phyloP scores from a whole-genome alignment of 495 filamentous ascomycete species.

The Aspergillus asperescens region DNA sequence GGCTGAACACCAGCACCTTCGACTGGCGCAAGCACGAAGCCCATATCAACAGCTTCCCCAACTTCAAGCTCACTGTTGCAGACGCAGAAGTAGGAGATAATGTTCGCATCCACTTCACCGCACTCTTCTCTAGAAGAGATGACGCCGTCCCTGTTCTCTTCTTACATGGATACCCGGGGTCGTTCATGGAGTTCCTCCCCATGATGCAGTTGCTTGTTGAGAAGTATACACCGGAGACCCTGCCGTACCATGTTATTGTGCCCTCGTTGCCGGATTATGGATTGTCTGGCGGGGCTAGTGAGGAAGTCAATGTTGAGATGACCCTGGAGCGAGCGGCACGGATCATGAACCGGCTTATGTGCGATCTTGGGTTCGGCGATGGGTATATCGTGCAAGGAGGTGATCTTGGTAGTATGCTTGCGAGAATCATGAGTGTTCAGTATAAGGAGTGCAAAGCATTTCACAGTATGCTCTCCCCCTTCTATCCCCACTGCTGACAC shows the following conservation, averaged over 20 bases:
- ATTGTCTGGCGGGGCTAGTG: slow-evolving; percentile 48
- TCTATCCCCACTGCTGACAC: neutral
- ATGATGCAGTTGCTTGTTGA: slow-evolving; percentile 37
- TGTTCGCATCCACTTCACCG: slow-evolving; percentile 56
- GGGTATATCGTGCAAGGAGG: slow-evolving; percentile 64
- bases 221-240: slow-evolving; percentile 48
- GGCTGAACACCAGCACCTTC: slow-evolving; percentile 36
- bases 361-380: slow-evolving; percentile 49
- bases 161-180: slow-evolving; percentile 55
- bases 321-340: slow-evolving; percentile 36
- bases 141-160: slow-evolving; percentile 59
- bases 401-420: slow-evolving; percentile 55
- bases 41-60: slow-evolving; percentile 56
- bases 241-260: slow-evolving; percentile 62
- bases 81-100: slow-evolving; percentile 14
- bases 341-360: slow-evolving; percentile 55
- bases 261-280: slow-evolving; percentile 60
- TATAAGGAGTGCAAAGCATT: slow-evolving; percentile 41
- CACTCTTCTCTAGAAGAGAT: slow-evolving; percentile 51
- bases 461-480: slow-evolving; percentile 23
- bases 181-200: slow-evolving; percentile 28
- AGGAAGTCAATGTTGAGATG: slow-evolving; percentile 45
- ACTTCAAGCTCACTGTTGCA: slow-evolving; percentile 51
- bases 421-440: slow-evolving; percentile 36
- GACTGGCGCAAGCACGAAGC: slow-evolving; percentile 32